Base-by-base conservation (phyloP, 441 rosid genomes). In the Bocquillonia castaneifolia region DNA sequence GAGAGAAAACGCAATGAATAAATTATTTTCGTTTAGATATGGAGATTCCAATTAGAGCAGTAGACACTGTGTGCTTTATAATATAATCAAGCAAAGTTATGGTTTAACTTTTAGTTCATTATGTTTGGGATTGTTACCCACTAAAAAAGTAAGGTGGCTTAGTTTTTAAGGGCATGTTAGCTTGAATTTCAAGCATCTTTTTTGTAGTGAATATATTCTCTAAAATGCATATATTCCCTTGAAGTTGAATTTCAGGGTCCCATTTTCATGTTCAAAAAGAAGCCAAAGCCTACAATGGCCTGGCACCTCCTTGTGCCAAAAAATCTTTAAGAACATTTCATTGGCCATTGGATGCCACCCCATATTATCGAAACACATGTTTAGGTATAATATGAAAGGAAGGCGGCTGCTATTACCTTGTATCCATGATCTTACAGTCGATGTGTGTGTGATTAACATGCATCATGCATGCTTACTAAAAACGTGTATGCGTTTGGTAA, bases 101-200 rank as follows among this genome's bases (percentile, higher is more conserved):
- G 63, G 78, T 78, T 84, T 82, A 87, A 83, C 91, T 77, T 86
- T 80, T 83, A 76, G 86, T 80, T 80, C 59, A 78, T 52, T 70
- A 51, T 66, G 62, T 44, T 70, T 54, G n/a, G 73, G 63, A 57
- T 3, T 26, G 29, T 54, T 66, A 63, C n/a, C 54, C 29, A 75
- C 34, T 31, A 32, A 34, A 72, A 64, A 77, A 72, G 72, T 64
- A 23, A 64, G 73, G 47, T 77, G 78, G 85, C 83, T 77, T 81
- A 77, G 70, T 63, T 34, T n/a, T 78, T 74, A 80, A 81, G 85
- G 84, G 76, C 77, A 82, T 68, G 81, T 82, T 84, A 86, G 96
- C 96, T 90, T 90, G 85, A 81, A 71, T 76, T 81, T 82, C 85
- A 90, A 89, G 96, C 92, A 85, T 88, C 93, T 84, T 83, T 83